Conservation (phyloP, 2,329 filamentous ascomycete species). For the Penicillium sp. region DNA sequence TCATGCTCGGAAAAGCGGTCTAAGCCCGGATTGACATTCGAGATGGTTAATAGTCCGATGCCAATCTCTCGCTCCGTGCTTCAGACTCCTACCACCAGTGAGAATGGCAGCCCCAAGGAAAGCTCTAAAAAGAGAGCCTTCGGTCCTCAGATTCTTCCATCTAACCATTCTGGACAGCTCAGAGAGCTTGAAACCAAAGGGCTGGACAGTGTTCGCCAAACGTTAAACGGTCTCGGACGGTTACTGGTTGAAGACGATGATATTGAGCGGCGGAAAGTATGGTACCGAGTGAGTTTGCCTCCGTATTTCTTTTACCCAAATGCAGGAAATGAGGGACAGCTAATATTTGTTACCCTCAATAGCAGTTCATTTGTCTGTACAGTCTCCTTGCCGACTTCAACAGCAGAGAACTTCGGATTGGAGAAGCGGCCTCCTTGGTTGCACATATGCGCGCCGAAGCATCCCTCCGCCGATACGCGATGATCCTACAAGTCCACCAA, state of each 20-base stretch:
- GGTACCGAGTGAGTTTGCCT: slow-evolving; percentile 6
- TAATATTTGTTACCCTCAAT: background rate
- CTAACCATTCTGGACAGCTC: background rate
- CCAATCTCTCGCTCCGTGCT: background rate
- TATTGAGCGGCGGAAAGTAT: background rate
- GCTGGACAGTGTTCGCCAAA: background rate
- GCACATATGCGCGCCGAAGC: slow-evolving; percentile 2
- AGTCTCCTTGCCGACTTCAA: background rate
- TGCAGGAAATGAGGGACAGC: background rate
- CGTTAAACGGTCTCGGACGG: background rate
- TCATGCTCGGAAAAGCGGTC: background rate
- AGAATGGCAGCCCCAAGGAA: background rate
- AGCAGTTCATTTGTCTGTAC: slow-evolving; percentile 2
- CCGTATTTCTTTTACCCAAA: background rate
- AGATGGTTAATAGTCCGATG: background rate
- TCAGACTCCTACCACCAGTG: background rate
- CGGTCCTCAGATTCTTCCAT: background rate
- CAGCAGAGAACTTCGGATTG: background rate
- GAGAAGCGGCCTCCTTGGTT: background rate
- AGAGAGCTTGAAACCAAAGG: background rate
- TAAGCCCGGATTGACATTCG: background rate
- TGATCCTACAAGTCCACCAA: background rate
- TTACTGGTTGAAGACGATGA: slow-evolving; percentile 5
- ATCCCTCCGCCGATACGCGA: background rate
- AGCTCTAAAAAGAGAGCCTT: background rate